A percentile compares a stretch with the other conserved stretches of the same genome.
phyloP scores from a whole-genome alignment of 2,329 filamentous ascomycete species.

The Epichloe aotearoae region DNA sequence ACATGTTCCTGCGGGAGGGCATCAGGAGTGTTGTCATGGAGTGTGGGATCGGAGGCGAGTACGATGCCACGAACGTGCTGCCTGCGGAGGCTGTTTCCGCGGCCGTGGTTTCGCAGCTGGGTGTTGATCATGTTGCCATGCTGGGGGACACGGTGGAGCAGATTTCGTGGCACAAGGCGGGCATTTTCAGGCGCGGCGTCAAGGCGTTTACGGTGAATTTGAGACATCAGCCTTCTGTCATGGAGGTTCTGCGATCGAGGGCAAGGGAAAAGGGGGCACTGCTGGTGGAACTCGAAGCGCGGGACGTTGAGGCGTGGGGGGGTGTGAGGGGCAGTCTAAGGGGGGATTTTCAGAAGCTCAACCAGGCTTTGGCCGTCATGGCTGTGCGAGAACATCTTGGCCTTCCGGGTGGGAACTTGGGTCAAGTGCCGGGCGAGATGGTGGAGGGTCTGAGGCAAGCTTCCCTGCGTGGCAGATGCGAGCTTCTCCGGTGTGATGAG shows the following conservation, averaged over 20 bases:
- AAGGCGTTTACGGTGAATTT: slow-evolving; percentile 21
- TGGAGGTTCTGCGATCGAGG: slow-evolving; percentile 43
- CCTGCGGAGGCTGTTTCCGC: slow-evolving; percentile 48
- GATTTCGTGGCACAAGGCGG: slow-evolving; percentile 86
- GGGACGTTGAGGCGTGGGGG: slow-evolving; percentile 29
- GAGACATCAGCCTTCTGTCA: slow-evolving; percentile 20
- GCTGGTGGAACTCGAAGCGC: slow-evolving; percentile 29
- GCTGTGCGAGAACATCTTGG: slow-evolving; percentile 46
- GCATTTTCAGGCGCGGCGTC: slow-evolving; percentile 60
- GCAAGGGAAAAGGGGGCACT: slow-evolving; percentile 40
- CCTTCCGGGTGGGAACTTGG: slow-evolving; percentile 12
- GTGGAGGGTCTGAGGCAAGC: slow-evolving; percentile 52
- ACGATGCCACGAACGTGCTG: slow-evolving; percentile 83
- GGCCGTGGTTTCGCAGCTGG: slow-evolving; percentile 64
- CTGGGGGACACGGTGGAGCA: slow-evolving; percentile 65
- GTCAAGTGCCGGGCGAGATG: slow-evolving; percentile 31
- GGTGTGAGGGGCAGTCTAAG: slow-evolving; percentile 26
- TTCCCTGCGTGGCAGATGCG: slow-evolving; percentile 63
- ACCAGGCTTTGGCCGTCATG: slow-evolving; percentile 42
- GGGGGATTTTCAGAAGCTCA: slow-evolving; percentile 44
- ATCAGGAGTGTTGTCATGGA: slow-evolving; percentile 74
- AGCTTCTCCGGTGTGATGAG: slow-evolving; percentile 40
- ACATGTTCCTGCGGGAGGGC: slow-evolving; percentile 64
- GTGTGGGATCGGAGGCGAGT: slow-evolving; percentile 88
- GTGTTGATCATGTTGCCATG: slow-evolving; percentile 74